A percentile compares a stretch with the other conserved stretches of the same genome.
phyloP scores from a whole-genome alignment of 2,329 filamentous ascomycete genomes.

The Tetracladium maxilliforme region DNA sequence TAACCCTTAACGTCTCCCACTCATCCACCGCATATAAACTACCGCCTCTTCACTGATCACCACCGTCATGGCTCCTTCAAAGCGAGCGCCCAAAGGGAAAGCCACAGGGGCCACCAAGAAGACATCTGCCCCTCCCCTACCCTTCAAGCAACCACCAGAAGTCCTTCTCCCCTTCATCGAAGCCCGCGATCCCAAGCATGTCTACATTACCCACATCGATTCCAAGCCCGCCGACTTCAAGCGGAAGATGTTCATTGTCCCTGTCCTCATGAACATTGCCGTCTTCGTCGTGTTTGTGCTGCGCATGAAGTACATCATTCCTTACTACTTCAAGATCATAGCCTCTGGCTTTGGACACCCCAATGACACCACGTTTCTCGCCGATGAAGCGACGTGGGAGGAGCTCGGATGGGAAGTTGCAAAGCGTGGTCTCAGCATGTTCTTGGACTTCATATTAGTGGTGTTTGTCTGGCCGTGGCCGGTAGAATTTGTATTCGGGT shows the following conservation, averaged over 20 bases:
- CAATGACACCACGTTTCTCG: conserved; percentile 14
- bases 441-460: conserved; percentile 58
- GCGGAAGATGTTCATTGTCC: conserved; percentile 68
- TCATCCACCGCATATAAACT: too few species aligned
- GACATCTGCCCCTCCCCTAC: conserved; percentile 14
- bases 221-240: conserved; percentile 55
- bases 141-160: conserved; percentile 53
- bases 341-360: conserved; percentile 48
- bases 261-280: conserved; percentile 58
- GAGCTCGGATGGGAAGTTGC: conserved; percentile 40
- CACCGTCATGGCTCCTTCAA: too few species aligned
- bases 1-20: too few species aligned
- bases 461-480: conserved; percentile 62
- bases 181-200: conserved; percentile 48
- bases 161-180: conserved; percentile 51
- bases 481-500: conserved; percentile 52
- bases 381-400: conserved; percentile 27
- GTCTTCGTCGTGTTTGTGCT: conserved; percentile 50
- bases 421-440: conserved; percentile 46
- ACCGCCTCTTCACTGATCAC: too few species aligned
- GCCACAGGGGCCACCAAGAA: neutral
- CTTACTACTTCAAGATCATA: conserved; percentile 59
- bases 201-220: conserved; percentile 83
- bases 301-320: conserved; percentile 53
- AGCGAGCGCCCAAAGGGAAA: too few species aligned